A percentile compares a stretch with the other conserved stretches of the same genome.
phyloP scores from a whole-genome alignment of 345 rosid genomes.

The Erodium maritimum region DNA sequence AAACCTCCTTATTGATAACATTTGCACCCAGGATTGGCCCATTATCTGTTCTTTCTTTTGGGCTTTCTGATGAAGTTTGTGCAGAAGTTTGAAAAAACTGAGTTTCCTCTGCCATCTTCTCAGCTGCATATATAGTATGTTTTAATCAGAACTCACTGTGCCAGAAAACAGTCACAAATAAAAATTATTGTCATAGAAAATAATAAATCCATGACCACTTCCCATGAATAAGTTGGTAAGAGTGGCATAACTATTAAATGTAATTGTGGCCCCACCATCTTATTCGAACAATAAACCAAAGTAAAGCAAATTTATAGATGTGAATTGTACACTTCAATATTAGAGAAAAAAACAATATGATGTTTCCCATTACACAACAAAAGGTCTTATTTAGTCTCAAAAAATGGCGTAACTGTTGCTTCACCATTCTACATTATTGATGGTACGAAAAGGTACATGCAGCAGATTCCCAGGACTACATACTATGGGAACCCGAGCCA shows the following conservation, averaged over 20 bases:
- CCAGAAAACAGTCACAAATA: constrained; percentile 1
- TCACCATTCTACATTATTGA: constrained; percentile 24
- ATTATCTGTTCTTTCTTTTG: constrained; percentile 25
- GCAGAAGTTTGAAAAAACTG: constrained; percentile 23
- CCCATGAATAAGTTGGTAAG: too few relatives aligned
- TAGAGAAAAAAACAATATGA: constrained; percentile 14
- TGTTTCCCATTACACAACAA: constrained; percentile 19
- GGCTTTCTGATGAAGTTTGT: constrained; percentile 24
- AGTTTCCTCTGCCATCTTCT: constrained; percentile 30
- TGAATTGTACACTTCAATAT: constrained; percentile 5
- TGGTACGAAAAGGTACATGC: constrained; percentile 26
- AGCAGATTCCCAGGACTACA: constrained; percentile 45
- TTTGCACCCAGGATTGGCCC: constrained; percentile 16
- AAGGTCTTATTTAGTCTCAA: constrained; percentile 7
- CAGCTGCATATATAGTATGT: constrained; percentile 33
- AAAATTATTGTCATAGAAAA: neutral
- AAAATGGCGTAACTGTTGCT: constrained; percentile 10
- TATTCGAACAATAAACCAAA: neutral
- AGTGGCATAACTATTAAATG: neutral
- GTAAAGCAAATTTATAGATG: constrained; percentile 3
- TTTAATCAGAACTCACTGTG: constrained; percentile 17
- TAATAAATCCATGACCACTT: neutral
- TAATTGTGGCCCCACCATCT: neutral
- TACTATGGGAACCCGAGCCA: constrained; percentile 60
- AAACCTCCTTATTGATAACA: constrained; percentile 15